Percentiles rank a stretch among this genome's conserved stretches.
phyloP scores from a whole-genome alignment of 2,329 filamentous ascomycete genomes.

The Cyphellophora attinorum region DNA sequence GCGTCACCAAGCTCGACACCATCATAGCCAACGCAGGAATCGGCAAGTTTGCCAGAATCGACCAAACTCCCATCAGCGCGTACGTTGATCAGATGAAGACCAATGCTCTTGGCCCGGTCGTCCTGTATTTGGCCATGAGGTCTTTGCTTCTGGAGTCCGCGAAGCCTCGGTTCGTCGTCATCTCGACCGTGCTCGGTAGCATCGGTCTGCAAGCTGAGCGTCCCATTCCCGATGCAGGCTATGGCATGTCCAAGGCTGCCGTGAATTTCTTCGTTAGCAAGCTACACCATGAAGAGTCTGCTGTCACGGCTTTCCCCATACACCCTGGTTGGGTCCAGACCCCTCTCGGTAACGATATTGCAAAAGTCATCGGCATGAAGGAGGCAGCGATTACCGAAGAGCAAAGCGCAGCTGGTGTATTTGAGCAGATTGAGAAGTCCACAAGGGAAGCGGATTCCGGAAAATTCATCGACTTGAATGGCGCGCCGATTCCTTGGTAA shows the following conservation, averaged over 20 bases:
- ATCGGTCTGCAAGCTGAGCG: slow-evolving; percentile 2
- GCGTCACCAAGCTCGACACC: slow-evolving; percentile 37
- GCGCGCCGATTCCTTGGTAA: too few relatives aligned
- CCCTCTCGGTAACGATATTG: slow-evolving; percentile 17
- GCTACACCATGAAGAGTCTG: slow-evolving; percentile 26
- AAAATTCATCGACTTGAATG: too few relatives aligned
- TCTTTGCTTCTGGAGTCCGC: slow-evolving; percentile 27
- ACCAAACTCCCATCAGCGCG: slow-evolving; percentile 7
- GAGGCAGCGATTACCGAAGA: slow-evolving; percentile 16
- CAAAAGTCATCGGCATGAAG: slow-evolving; percentile 10
- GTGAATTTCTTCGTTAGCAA: slow-evolving; percentile 28
- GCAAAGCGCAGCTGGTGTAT: slow-evolving; percentile 14
- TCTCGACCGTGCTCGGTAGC: slow-evolving; percentile 4
- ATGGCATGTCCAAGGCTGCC: slow-evolving; percentile 36
- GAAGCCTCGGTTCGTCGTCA: slow-evolving; percentile 8
- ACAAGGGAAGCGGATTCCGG: too few relatives aligned
- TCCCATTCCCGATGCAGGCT: slow-evolving; percentile 15
- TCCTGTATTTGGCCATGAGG: slow-evolving; percentile 36
- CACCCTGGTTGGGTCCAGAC: slow-evolving; percentile 17
- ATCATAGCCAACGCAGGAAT: slow-evolving; percentile 46
- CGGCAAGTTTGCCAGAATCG: slow-evolving; percentile 13
- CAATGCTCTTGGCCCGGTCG: slow-evolving; percentile 29
- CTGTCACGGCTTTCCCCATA: slow-evolving; percentile 7
- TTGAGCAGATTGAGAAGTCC: slow-evolving; percentile 14
- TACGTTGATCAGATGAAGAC: slow-evolving; percentile 23